Percentiles rank a stretch among this genome's conserved stretches.
Conservation (phyloP, 345 rosid genomes). For the Salix suchowensis region DNA sequence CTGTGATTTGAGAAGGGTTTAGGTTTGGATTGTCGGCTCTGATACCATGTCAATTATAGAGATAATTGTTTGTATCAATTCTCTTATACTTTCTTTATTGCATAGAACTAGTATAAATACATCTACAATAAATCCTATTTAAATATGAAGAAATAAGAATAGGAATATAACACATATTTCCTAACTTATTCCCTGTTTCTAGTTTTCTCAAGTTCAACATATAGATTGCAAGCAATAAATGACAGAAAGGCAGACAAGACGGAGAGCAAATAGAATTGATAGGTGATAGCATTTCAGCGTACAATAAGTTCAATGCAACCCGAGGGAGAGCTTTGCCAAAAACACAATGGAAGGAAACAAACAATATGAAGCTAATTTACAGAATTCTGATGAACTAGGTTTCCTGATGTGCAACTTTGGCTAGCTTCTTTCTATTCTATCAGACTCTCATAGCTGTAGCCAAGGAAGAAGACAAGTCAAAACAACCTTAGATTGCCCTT, state of each 20-base stretch:
- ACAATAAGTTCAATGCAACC: not conserved
- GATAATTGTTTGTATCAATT: no score
- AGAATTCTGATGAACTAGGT: not conserved
- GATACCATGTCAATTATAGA: no score
- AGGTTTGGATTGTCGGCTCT: no score
- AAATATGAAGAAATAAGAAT: no score
- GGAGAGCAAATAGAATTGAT: not conserved
- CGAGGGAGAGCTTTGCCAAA: not conserved
- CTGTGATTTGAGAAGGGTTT: no score
- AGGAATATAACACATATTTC: no score
- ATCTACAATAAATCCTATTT: no score
- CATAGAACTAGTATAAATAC: no score
- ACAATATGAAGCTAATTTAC: not conserved
- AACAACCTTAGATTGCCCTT: not conserved
- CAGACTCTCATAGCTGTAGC: not conserved
- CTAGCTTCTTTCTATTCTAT: not conserved
- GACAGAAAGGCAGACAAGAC: not conserved
- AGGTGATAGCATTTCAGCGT: not conserved
- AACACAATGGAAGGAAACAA: not conserved
- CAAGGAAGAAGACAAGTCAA: not conserved
- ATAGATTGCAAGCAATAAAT: not conserved
- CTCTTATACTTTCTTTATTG: no score
- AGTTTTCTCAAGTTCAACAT: no score
- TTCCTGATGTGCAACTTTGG: not conserved
- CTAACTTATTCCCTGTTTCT: no score